phyloP scores from a whole-genome alignment of 106 monocot species.

The Vanilla planifolia region DNA sequence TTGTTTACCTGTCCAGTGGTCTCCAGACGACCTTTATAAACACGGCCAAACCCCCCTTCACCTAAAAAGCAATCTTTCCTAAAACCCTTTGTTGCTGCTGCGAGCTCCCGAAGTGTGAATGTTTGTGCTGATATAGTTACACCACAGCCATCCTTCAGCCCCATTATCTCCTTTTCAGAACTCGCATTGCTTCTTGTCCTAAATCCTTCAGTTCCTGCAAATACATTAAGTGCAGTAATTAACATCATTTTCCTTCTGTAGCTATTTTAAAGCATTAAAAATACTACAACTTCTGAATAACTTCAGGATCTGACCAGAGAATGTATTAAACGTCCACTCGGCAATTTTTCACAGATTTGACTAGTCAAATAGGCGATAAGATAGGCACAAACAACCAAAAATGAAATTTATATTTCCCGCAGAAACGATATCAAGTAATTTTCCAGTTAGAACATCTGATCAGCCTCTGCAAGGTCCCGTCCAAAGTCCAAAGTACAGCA shows the following conservation, averaged over 20 bases:
- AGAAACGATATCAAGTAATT: not conserved
- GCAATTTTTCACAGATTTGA: not conserved
- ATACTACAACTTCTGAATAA: not conserved
- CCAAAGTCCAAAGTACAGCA: not conserved
- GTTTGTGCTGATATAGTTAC: slow-evolving; percentile 31
- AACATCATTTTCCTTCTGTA: not conserved
- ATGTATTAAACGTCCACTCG: not conserved
- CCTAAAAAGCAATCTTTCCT: slow-evolving; percentile 35
- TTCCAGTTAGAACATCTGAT: not conserved
- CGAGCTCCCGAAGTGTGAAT: slow-evolving; percentile 41
- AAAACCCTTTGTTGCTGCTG: slow-evolving; percentile 37
- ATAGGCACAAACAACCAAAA: slow-evolving; percentile 1
- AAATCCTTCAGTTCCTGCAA: slow-evolving; percentile 24
- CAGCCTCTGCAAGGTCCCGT: not conserved
- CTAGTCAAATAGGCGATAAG: not conserved
- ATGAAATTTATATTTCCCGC: too few species aligned
- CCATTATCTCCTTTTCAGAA: slow-evolving; percentile 17
- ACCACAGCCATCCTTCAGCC: slow-evolving; percentile 25
- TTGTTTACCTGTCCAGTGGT: slow-evolving; percentile 40
- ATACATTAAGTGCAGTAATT: not conserved
- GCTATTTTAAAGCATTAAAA: not conserved
- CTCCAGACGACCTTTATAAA: slow-evolving; percentile 42
- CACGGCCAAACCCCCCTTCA: slow-evolving; percentile 49
- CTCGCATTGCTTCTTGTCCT: slow-evolving; percentile 5
- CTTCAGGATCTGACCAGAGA: not conserved